These are phyloP conservation scores for Fusarium sambucinum DNA, from an alignment of 2,329 filamentous ascomycete species.

Conservation along the genomic window DNA sequence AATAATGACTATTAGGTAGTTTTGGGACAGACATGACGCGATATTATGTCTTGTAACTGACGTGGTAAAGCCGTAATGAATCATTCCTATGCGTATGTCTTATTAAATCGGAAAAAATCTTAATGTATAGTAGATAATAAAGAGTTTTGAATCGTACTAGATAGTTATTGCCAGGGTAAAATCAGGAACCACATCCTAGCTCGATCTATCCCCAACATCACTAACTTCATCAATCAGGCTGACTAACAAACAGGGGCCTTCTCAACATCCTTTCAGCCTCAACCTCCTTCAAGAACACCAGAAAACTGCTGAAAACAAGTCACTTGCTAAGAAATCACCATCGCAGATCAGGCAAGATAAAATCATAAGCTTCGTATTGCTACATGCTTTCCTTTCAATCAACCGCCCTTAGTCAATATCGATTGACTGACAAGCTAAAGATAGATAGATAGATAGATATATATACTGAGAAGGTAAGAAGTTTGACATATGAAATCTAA, in stretches of 20 bases:
- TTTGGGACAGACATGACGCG: not conserved
- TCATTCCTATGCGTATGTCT: not conserved
- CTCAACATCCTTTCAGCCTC: slow-evolving; percentile 23
- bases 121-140: not conserved
- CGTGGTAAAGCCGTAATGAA: not conserved
- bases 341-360: not conserved
- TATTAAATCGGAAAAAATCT: not conserved
- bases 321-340: not conserved
- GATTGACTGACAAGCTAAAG: slow-evolving; percentile 12
- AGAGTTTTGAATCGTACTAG: not conserved
- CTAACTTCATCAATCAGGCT: slow-evolving; percentile 4
- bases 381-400: slow-evolving; percentile 24
- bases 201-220: slow-evolving; percentile 15
- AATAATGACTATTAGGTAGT: not conserved
- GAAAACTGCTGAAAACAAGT: not conserved
- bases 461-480: slow-evolving; percentile 38
- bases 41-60: not conserved
- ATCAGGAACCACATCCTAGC: slow-evolving; percentile 7
- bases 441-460: slow-evolving; percentile 29
- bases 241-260: slow-evolving; percentile 30
- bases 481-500: slow-evolving; percentile 25
- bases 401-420: slow-evolving; percentile 13
- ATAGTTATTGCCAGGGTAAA: not conserved
- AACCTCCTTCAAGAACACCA: not conserved
- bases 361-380: slow-evolving; percentile 20